A percentile compares a stretch with the other conserved stretches of the same genome.
phyloP scores from a whole-genome alignment of 1,284 basidiomycete genomes.

The Testicularia cyperi region DNA sequence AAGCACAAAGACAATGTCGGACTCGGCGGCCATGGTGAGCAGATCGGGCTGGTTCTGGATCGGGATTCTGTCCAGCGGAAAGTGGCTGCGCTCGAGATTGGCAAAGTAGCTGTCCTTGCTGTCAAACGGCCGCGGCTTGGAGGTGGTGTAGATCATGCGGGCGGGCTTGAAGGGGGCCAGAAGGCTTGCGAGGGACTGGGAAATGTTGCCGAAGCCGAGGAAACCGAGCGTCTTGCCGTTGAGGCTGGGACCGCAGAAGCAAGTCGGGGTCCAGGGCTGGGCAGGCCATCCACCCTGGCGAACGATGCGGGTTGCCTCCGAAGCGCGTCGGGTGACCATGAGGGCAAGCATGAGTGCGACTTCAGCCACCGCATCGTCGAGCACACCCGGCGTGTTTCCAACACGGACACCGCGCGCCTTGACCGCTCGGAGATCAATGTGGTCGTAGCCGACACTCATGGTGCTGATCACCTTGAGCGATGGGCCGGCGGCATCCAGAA shows the following conservation, averaged over 20 bases:
- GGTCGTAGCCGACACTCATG: slow-evolving; percentile 71
- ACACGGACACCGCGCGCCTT: slow-evolving; percentile 71
- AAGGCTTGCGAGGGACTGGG: slow-evolving; percentile 29
- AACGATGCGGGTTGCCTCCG: slow-evolving; percentile 68
- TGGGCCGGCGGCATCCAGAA: slow-evolving; percentile 59
- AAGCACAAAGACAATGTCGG: slow-evolving; percentile 65
- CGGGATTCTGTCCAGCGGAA: slow-evolving; percentile 14
- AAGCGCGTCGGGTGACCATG: slow-evolving; percentile 81
- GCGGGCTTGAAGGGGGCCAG: slow-evolving; percentile 39
- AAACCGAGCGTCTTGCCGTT: slow-evolving; percentile 74
- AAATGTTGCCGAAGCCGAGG: slow-evolving; percentile 83
- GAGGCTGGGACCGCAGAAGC: slow-evolving; percentile 73
- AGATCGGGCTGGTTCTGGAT: slow-evolving; percentile 40
- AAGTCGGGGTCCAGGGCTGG: slow-evolving; percentile 71
- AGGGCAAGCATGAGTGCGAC: slow-evolving; percentile 81
- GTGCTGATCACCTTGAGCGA: slow-evolving; percentile 79
- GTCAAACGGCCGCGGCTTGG: slow-evolving; percentile 36
- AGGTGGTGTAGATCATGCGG: slow-evolving; percentile 41
- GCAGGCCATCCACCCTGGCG: slow-evolving; percentile 70
- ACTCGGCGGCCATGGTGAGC: slow-evolving; percentile 18
- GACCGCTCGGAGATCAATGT: slow-evolving; percentile 72
- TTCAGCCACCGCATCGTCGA: slow-evolving; percentile 89
- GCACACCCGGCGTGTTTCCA: slow-evolving; percentile 87
- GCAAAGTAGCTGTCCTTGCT: slow-evolving; percentile 22
- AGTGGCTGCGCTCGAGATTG: slow-evolving; percentile 15